Percentiles rank a stretch among this genome's conserved stretches.
These are phyloP conservation scores for Mucor plumbeus DNA, from an alignment of 371 early-diverging fungal genomes.

Conservation along the genomic window DNA sequence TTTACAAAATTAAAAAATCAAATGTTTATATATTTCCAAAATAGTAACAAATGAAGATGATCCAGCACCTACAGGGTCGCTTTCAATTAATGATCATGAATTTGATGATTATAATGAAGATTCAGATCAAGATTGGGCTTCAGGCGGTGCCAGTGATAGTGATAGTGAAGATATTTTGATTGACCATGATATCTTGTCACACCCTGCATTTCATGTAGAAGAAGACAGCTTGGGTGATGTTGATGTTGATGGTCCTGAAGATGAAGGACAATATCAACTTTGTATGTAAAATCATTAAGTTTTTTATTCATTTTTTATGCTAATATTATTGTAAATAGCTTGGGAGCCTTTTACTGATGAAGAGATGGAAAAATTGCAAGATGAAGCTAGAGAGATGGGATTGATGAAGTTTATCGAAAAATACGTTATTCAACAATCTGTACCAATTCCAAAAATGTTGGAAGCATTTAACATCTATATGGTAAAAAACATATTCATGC, in stretches of 20 bases:
- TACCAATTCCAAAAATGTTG: constrained; percentile 58
- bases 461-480: constrained; percentile 57
- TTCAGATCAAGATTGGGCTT: constrained; percentile 55
- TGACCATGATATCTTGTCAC: constrained; percentile 32
- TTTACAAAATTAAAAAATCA: neutral
- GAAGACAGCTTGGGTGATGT: constrained; percentile 36
- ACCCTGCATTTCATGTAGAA: constrained; percentile 37
- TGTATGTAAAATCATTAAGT: constrained; percentile 7
- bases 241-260: constrained; percentile 41
- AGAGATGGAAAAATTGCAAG: constrained; percentile 38
- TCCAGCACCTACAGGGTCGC: constrained; percentile 24
- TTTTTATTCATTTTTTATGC: no score
- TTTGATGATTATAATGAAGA: constrained; percentile 52
- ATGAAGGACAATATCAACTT: constrained; percentile 27
- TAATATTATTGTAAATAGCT: constrained; percentile 17
- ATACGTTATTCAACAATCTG: constrained; percentile 47
- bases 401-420: constrained; percentile 62
- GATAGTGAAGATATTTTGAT: constrained; percentile 29
- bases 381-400: constrained; percentile 45
- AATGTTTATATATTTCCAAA: neutral
- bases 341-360: constrained; percentile 49
- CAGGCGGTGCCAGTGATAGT: constrained; percentile 26
- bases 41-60: constrained; percentile 15
- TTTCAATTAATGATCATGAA: constrained; percentile 19
- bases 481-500: constrained; percentile 24